Evolutionary conservation across 768 basidiomycete genomes (phyloP), one percentile per base, ranked within the genome.

Genomic region (Pisolithus orientalis): DNA sequence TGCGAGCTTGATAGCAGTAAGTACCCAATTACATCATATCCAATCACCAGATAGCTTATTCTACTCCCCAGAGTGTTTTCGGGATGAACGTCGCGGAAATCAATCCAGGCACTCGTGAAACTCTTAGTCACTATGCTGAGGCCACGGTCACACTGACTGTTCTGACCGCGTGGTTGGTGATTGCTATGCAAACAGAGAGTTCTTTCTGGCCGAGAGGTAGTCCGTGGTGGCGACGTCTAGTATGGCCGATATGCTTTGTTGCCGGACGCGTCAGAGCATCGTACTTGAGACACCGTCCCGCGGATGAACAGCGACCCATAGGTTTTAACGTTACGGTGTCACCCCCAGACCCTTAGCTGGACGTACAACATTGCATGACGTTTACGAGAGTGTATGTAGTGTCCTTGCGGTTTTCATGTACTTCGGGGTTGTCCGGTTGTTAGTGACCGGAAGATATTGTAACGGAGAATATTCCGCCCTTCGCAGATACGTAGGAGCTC

Each of bases 111-210:
- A 62, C 65, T 5, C 17, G 50, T 9, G 69, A 64, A 49, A 68
- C 68, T 4, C 56, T 81, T n/a, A 46, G 54, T 3, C 62, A 65
- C 44, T 82, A 75, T 46, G 16, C 75, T 24, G 71, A 59, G n/a
- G 63, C 71, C 6, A 77, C 82, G 0, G 39, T 80, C 4, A 70
- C 74, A 0, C 64, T 85, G 45, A 84, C 81, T 0, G n/a, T 71
- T 11, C 28, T 73, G 13, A 82, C 81, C 9, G 63, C 77, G 21
- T 84, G 82, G 81, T 59, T 79, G 37, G 74, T 84, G 39, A 68
- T 83, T 21, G 76, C 81, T 7, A 73, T 80, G 56, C 81, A 82
- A 6, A 44, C 51, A 6, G 46, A 60, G 16, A 67, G 63, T 27
- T 28, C 53, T 17, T 59, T 67, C 44, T 65, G 69, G 46, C 38